Base-by-base conservation (phyloP, 2,329 filamentous ascomycete species). In the Cladosporium sp. region DNA sequence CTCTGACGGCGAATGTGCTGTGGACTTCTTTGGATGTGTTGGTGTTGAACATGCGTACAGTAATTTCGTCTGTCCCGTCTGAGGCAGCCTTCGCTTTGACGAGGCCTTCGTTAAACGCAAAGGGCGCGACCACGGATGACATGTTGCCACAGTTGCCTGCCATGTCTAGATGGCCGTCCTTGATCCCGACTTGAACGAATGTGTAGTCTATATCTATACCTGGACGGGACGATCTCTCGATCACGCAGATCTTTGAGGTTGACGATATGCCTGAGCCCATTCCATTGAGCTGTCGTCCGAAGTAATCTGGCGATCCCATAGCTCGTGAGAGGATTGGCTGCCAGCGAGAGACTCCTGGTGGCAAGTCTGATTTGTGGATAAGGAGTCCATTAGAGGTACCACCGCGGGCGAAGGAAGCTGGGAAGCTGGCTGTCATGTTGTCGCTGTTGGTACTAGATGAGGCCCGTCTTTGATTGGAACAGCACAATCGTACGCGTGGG, bases 121-220 rank as follows among this genome's bases (percentile, higher is more conserved):
- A 86, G 0, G 88, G 87, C 0, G 87, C 88, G 45, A 90, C 80
- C 0, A 83, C 80, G 39, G 81, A 79, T 5, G 78, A 83, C 85
- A 91, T 87, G 68, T 90, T 90, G n/a, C 88, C 88, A 67, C 87
- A 90, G 64, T 90, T 91, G 22, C 86, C 84, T 0, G 84, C 83
- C 65, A 83, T 80, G 65, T 90, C 87, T 2, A 91, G 77, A 32
- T 75, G 72, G 4, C 75, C 74, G 63, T 86, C 79, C 53, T 80
- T 80, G 55, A 90, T 80, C 2, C 87, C 87, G 6, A 90, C 75
- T 37, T 86, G 83, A 1, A 87, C 82, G 67, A 91, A 91, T 0
- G 87, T 91, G 66, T 87, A 90, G 59, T 89, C 83, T 12, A 90
- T 77, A 61, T 89, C 82, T 0, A 79, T 79, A 24, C 78, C 79